These are phyloP conservation scores for Funneliformis caledonium DNA, from an alignment of 371 early-diverging fungal species.

Conservation along the genomic window DNA sequence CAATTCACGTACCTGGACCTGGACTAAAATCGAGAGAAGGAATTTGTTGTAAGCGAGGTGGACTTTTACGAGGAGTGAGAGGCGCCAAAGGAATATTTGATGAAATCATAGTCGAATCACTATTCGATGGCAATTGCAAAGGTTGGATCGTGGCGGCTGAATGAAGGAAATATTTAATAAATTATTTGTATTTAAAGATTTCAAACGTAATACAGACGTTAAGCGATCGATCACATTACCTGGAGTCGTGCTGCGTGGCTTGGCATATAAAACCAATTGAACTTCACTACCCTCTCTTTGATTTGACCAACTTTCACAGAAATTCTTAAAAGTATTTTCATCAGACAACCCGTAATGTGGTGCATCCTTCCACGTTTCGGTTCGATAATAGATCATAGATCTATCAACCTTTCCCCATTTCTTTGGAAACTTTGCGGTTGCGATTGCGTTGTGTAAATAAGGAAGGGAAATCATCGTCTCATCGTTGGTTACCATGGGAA, in stretches of 20 bases:
- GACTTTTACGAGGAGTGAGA: slow-evolving; percentile 40
- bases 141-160: neutral
- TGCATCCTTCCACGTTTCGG: slow-evolving; percentile 7
- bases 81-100: slow-evolving; percentile 27
- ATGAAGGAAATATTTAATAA: neutral
- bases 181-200: neutral
- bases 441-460: neutral
- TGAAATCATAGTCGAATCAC: neutral
- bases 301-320: slow-evolving; percentile 4
- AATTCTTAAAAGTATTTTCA: slow-evolving; percentile 8
- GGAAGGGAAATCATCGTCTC: neutral
- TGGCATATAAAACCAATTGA: slow-evolving; percentile 31
- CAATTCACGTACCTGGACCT: slow-evolving; percentile 19
- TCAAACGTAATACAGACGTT: neutral
- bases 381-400: slow-evolving; percentile 17
- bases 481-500: slow-evolving; percentile 4
- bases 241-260: neutral
- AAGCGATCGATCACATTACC: neutral
- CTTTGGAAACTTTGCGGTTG: slow-evolving; percentile 18
- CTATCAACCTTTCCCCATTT: slow-evolving; percentile 36
- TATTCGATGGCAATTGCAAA: neutral
- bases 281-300: neutral
- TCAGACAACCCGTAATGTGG: slow-evolving; percentile 1
- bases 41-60: slow-evolving; percentile 36
- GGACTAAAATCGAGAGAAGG: slow-evolving; percentile 28